These are phyloP conservation scores for Colletotrichum sansevieriae DNA, from an alignment of 2,329 filamentous ascomycete species.

Conservation along the genomic window DNA sequence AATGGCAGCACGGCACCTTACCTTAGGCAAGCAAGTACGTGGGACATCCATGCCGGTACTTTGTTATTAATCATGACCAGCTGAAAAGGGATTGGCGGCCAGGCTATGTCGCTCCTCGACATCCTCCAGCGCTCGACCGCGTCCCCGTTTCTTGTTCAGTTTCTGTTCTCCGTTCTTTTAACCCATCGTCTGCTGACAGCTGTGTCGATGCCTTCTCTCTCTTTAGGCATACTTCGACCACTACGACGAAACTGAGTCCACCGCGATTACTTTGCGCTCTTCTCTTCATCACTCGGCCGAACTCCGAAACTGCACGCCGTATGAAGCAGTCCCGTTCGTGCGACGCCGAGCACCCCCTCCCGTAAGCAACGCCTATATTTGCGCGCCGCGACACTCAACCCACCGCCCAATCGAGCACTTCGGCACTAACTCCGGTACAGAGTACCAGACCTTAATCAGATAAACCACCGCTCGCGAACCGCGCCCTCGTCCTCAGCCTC, in stretches of 20 bases:
- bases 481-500: not conserved
- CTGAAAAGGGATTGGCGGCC: slow-evolving; percentile 34
- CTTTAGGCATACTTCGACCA: not conserved
- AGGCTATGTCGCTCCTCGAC: slow-evolving; percentile 18
- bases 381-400: slow-evolving; percentile 9
- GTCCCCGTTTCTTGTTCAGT: slow-evolving; percentile 5
- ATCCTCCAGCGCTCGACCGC: slow-evolving; percentile 9
- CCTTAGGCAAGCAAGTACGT: not conserved
- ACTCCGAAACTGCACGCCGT: not conserved
- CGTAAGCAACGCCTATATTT: slow-evolving; percentile 9
- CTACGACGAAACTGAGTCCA: not conserved
- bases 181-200: not conserved
- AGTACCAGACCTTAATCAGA: no score
- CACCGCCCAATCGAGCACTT: slow-evolving; percentile 9
- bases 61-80: slow-evolving; percentile 29
- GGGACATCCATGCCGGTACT: slow-evolving; percentile 29
- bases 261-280: not conserved
- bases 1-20: no score
- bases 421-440: slow-evolving; percentile 1
- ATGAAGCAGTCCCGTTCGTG: slow-evolving; percentile 6
- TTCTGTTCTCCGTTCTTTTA: slow-evolving; percentile 11
- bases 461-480: no score
- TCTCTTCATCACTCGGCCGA: not conserved
- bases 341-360: slow-evolving; percentile 17
- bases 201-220: not conserved